phyloP scores from a whole-genome alignment of 2,329 filamentous ascomycete genomes.

The Boeremia exigua region DNA sequence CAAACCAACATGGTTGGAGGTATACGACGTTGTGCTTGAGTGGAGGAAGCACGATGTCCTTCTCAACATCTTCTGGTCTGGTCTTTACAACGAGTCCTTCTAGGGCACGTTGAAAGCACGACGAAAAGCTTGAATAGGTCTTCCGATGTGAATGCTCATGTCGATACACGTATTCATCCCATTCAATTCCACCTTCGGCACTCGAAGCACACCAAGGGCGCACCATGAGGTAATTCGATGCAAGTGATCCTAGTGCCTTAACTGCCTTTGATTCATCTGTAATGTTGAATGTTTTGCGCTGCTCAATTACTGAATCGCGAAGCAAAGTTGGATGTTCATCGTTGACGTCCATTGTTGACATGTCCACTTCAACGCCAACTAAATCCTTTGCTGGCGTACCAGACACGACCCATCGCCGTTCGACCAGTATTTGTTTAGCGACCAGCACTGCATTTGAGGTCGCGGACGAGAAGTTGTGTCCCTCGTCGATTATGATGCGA shows the following conservation, averaged over 20 bases:
- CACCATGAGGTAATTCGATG: constrained; percentile 72
- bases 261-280: constrained; percentile 51
- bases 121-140: constrained; percentile 61
- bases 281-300: constrained; percentile 49
- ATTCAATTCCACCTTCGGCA: constrained; percentile 68
- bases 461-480: constrained; percentile 79
- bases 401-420: constrained; percentile 86
- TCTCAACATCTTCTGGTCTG: constrained; percentile 70
- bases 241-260: constrained; percentile 71
- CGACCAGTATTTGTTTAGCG: constrained; percentile 62
- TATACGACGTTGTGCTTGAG: constrained; percentile 74
- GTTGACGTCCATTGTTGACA: constrained; percentile 48
- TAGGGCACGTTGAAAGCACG: constrained; percentile 72
- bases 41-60: constrained; percentile 69
- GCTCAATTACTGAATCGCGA: constrained; percentile 45
- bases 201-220: constrained; percentile 76
- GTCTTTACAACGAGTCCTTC: constrained; percentile 84
- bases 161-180: constrained; percentile 72
- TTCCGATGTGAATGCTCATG: constrained; percentile 57
- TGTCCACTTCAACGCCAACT: constrained; percentile 73
- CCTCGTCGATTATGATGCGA: constrained; percentile 89
- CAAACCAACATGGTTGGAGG: constrained; percentile 82
- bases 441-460: constrained; percentile 64
- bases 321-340: constrained; percentile 30
- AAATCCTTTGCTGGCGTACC: constrained; percentile 87